These are phyloP conservation scores for Dioszegia crocea DNA, from an alignment of 768 basidiomycete genomes.

Conservation along the genomic window DNA sequence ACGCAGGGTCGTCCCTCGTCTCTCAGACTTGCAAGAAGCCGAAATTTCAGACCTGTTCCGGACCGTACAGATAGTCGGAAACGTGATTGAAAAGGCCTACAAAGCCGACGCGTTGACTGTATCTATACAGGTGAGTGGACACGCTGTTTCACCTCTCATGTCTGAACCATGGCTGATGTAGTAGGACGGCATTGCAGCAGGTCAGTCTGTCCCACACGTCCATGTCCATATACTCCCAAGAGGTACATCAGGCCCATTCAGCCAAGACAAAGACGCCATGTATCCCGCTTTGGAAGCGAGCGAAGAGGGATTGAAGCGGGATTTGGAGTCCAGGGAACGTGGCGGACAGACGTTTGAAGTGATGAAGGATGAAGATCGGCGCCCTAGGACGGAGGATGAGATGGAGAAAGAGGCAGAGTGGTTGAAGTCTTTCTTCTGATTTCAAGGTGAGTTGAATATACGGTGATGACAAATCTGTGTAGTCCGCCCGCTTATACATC, in stretches of 20 bases:
- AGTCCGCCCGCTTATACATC: too few relatives aligned
- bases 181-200: slow-evolving; percentile 82
- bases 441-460: not conserved
- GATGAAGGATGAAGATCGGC: slow-evolving; percentile 59
- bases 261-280: slow-evolving; percentile 50
- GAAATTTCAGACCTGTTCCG: slow-evolving; percentile 78
- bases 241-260: slow-evolving; percentile 54
- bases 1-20: slow-evolving; percentile 55
- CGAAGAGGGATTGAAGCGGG: slow-evolving; percentile 35
- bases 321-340: slow-evolving; percentile 38
- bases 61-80: slow-evolving; percentile 73
- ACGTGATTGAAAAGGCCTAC: slow-evolving; percentile 74
- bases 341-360: slow-evolving; percentile 1
- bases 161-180: not conserved
- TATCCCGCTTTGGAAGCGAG: slow-evolving; percentile 66
- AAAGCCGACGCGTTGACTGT: slow-evolving; percentile 78
- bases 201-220: slow-evolving; percentile 85
- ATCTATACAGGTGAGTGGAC: slow-evolving; percentile 69
- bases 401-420: slow-evolving; percentile 76
- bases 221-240: slow-evolving; percentile 92
- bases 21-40: slow-evolving; percentile 54
- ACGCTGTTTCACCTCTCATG: too few relatives aligned
- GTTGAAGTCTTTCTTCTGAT: slow-evolving; percentile 59
- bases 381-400: slow-evolving; percentile 63
- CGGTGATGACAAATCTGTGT: too few relatives aligned